These are phyloP conservation scores for Vigna angularis DNA, from an alignment of 306 rosid species.

Conservation along the genomic window DNA sequence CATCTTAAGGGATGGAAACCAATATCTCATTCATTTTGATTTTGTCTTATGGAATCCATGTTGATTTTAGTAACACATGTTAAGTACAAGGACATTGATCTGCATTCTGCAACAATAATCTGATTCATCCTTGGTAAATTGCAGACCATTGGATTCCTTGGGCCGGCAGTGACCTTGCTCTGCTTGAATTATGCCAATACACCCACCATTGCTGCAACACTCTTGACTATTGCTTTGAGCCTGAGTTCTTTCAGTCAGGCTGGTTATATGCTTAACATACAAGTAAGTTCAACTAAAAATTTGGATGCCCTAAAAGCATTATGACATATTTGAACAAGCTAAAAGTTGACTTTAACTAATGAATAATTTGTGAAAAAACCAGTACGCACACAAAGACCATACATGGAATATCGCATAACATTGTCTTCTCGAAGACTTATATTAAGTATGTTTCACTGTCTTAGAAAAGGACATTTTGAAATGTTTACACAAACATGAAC, in stretches of 20 bases:
- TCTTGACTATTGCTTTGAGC: slow-evolving; percentile 82
- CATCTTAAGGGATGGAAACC: background rate
- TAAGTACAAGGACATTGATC: background rate
- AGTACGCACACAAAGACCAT: no score
- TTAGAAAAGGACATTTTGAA: background rate
- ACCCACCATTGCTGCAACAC: slow-evolving; percentile 65
- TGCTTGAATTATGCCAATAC: slow-evolving; percentile 78
- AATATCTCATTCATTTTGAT: slow-evolving; percentile 32
- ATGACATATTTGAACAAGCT: background rate
- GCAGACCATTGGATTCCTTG: slow-evolving; percentile 87
- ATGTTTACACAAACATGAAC: background rate
- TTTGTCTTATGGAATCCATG: slow-evolving; percentile 4
- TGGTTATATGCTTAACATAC: slow-evolving; percentile 90
- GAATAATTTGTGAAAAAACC: no score
- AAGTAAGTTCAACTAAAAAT: slow-evolving; percentile 60
- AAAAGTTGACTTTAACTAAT: no score
- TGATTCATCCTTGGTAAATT: slow-evolving; percentile 41
- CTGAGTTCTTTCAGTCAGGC: slow-evolving; percentile 97
- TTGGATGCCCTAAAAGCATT: background rate
- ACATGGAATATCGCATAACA: no score
- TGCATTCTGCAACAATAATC: background rate
- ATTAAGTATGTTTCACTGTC: no score
- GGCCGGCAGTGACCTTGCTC: slow-evolving; percentile 82
- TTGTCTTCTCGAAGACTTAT: no score
- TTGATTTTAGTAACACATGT: slow-evolving; percentile 30